Base-by-base conservation (phyloP, 306 rosid species). In the Castanospermum australe region DNA sequence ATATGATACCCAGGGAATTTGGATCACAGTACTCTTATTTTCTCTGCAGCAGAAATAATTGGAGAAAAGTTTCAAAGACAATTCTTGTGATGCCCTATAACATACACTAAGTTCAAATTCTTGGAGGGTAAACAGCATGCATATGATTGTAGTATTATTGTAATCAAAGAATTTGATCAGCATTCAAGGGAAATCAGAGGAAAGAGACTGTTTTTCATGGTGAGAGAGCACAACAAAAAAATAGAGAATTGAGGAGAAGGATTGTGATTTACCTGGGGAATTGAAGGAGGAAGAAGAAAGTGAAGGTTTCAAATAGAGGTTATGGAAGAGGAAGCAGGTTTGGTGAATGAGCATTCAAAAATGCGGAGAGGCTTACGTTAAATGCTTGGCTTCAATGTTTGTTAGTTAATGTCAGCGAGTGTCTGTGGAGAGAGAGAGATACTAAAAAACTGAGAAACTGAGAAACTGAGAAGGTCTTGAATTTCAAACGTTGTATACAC, bases 341-440 rank as follows among this genome's bases (percentile, higher is more conserved):
- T 24, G 30, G 59, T 68, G 84, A 87, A 73, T 47, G 85, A 71
- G 85, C 86, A 71, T 83, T 92, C 79, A 80, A 87, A 81, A 73
- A 39, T 55, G 17, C 28, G 22, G 44, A 73, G 81, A 70, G 66
- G 72, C 83, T 79, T 84, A 5, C n/a, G 78, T 75, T 85, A 78
- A 89, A 87, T 90, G 92, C 81, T 73, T 69, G 60, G 72, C n/a
- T 82, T 63, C 52, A 78, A 73, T 79, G 80, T 50, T 50, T 20
- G 62, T 20, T n/a, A n/a, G n/a, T n/a, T n/a, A n/a, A 45, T 3
- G 69, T 48, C 52, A 47, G 66, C n/a, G 52, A 6, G 25, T 47
- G 54, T 47, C 17, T 3, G 52, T 42, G 13, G 54, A 38, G 69
- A 54, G 76, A 41, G 71, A 66, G 52, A 77, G 52, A 10, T 36